Conservation (phyloP, 345 rosid species). For the Geranium brycei region DNA sequence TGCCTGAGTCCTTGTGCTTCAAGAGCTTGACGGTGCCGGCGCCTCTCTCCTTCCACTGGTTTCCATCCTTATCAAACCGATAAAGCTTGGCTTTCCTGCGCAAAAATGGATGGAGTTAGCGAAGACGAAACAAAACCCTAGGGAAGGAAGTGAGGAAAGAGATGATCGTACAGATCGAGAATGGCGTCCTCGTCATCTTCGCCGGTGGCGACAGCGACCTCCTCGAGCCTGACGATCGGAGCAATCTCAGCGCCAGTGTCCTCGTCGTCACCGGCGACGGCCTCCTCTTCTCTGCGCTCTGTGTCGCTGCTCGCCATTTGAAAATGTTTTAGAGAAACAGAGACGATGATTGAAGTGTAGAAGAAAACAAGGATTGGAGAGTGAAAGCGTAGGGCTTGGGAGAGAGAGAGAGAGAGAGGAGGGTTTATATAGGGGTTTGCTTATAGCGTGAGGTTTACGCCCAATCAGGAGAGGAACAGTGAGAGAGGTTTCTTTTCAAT, state of each 20-base stretch:
- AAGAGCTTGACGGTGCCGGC: conserved; percentile 60
- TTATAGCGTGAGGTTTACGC: too few species aligned
- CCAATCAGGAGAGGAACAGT: too few species aligned
- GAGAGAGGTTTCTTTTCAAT: too few species aligned
- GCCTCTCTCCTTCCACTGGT: conserved; percentile 68
- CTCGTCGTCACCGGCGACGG: conserved; percentile 32
- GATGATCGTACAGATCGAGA: conserved; percentile 45
- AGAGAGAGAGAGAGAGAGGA: too few species aligned
- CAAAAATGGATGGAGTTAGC: neutral
- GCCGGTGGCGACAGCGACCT: conserved; percentile 57
- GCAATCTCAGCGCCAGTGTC: conserved; percentile 78
- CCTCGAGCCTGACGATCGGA: conserved; percentile 59
- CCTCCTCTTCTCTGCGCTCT: too few species aligned
- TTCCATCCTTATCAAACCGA: conserved; percentile 56
- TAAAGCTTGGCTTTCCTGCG: conserved; percentile 60
- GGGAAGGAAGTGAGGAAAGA: neutral
- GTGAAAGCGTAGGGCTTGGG: too few species aligned
- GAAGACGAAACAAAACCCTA: neutral
- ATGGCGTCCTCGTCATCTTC: conserved; percentile 64
- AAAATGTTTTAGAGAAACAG: too few species aligned
- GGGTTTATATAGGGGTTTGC: too few species aligned
- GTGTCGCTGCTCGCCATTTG: too few species aligned
- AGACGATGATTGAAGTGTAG: neutral
- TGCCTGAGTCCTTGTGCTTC: conserved; percentile 52
- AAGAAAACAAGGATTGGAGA: neutral